Percentiles rank a stretch among this genome's conserved stretches.
Conservation (phyloP, 176 grass and related monocot species). For the Oryza meridionalis region DNA sequence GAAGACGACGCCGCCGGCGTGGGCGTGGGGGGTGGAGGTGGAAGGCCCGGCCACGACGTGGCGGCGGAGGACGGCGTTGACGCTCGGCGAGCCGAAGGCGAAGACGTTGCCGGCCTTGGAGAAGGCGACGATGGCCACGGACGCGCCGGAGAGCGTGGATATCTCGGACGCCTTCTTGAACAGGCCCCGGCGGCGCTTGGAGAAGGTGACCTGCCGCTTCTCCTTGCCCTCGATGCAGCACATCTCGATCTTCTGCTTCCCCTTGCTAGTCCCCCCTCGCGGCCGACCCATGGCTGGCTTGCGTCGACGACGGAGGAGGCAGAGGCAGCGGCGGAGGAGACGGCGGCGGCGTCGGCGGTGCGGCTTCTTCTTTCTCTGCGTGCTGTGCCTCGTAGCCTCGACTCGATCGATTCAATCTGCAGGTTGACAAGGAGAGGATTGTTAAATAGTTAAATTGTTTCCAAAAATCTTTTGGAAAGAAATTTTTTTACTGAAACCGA, state of each 20-base stretch:
- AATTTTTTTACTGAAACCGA: too few relatives aligned
- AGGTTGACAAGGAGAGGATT: too few relatives aligned
- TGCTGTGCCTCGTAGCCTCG: too few relatives aligned
- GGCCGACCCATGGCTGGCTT: not conserved
- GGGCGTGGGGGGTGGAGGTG: too few relatives aligned
- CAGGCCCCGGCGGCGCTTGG: conserved; percentile 42
- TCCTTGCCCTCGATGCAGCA: conserved; percentile 22
- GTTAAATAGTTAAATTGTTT: too few relatives aligned
- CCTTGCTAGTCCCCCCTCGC: not conserved
- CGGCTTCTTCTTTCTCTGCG: too few relatives aligned
- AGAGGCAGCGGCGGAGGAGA: too few relatives aligned
- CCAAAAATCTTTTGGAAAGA: too few relatives aligned
- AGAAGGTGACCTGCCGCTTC: conserved; percentile 30
- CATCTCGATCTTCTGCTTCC: conserved; percentile 30
- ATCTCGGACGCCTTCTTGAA: conserved; percentile 73
- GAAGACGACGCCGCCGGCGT: not conserved
- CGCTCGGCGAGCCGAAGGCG: conserved; percentile 20
- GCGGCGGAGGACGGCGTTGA: not conserved
- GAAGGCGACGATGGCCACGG: conserved; percentile 57
- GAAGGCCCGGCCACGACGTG: too few relatives aligned
- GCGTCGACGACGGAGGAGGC: too few relatives aligned
- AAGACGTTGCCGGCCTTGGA: conserved; percentile 36
- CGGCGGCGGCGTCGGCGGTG: too few relatives aligned
- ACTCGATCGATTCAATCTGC: too few relatives aligned
- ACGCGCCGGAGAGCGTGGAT: conserved; percentile 50